Evolutionary conservation across 129 eudicot genomes (phyloP).

Genomic region (Cynara cardunculus): DNA sequence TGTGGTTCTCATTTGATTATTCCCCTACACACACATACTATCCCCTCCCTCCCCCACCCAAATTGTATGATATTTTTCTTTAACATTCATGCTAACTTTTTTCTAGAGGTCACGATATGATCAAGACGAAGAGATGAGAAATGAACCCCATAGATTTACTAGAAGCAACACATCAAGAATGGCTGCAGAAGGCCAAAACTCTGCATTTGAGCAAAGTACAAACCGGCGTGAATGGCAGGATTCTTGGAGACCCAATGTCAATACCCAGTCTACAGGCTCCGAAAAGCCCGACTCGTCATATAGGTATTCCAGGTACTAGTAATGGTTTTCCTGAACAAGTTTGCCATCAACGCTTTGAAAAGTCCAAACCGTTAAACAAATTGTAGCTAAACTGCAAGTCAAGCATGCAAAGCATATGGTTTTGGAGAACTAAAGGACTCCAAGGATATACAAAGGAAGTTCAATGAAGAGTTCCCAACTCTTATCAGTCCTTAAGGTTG

Average conservation of each 20-base stretch:
- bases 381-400: slow-evolving; percentile 5
- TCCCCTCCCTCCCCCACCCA: background rate
- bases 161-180: slow-evolving; percentile 43
- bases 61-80: background rate
- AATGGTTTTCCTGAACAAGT: background rate
- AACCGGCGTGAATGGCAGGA: slow-evolving; percentile 56
- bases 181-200: slow-evolving; percentile 42
- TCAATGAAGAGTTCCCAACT: background rate
- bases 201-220: slow-evolving; percentile 42
- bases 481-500: slow-evolving; percentile 18
- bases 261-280: slow-evolving; percentile 44
- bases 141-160: slow-evolving; percentile 35
- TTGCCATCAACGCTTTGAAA: background rate
- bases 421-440: background rate
- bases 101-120: slow-evolving; percentile 71
- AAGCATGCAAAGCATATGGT: slow-evolving; percentile 6
- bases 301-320: slow-evolving; percentile 20
- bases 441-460: slow-evolving; percentile 7
- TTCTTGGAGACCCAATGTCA: slow-evolving; percentile 39
- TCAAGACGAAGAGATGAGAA: slow-evolving; percentile 73
- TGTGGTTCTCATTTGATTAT: background rate
- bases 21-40: background rate
- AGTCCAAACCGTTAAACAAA: background rate
- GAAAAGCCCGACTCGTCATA: slow-evolving; percentile 33
- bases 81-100: slow-evolving; percentile 17